These are phyloP conservation scores for Eudorina sp. DNA, from an alignment of 139 green algal genomes.

Conservation along the genomic window DNA sequence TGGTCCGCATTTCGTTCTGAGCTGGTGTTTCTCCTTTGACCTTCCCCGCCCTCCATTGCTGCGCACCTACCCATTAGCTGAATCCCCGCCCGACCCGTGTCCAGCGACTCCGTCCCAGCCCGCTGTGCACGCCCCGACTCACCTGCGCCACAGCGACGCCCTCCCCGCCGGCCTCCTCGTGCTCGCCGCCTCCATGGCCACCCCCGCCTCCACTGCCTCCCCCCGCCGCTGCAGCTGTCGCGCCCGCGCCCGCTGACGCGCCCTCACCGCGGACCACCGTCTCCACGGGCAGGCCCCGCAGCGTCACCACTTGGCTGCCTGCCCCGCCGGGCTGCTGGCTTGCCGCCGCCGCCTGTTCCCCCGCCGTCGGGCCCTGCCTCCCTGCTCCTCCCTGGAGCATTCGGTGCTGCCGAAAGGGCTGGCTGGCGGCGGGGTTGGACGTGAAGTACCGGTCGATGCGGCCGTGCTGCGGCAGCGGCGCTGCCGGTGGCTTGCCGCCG, in stretches of 20 bases:
- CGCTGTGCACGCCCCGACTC: too few relatives aligned
- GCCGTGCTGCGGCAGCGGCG: background rate
- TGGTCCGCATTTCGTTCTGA: too few relatives aligned
- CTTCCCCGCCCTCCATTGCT: too few relatives aligned
- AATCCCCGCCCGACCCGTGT: too few relatives aligned
- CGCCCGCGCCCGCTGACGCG: background rate
- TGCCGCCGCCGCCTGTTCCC: background rate
- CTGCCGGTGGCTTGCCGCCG: background rate
- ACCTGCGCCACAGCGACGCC: background rate
- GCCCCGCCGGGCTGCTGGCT: background rate
- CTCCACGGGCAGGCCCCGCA: conserved; percentile 14
- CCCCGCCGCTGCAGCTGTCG: background rate
- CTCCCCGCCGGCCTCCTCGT: background rate
- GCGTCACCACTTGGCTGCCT: background rate
- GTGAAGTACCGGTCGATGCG: conserved; percentile 19
- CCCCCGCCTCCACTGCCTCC: background rate
- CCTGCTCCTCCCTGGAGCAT: background rate
- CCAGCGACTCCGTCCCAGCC: too few relatives aligned
- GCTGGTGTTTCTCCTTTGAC: too few relatives aligned
- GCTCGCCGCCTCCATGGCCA: background rate
- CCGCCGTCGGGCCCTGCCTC: background rate
- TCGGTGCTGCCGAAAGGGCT: background rate
- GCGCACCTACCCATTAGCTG: too few relatives aligned
- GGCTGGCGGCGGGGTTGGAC: background rate
- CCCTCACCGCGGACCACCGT: background rate